phyloP scores from a whole-genome alignment of 352 stramenopile genomes.

The Pythium dissimile region DNA sequence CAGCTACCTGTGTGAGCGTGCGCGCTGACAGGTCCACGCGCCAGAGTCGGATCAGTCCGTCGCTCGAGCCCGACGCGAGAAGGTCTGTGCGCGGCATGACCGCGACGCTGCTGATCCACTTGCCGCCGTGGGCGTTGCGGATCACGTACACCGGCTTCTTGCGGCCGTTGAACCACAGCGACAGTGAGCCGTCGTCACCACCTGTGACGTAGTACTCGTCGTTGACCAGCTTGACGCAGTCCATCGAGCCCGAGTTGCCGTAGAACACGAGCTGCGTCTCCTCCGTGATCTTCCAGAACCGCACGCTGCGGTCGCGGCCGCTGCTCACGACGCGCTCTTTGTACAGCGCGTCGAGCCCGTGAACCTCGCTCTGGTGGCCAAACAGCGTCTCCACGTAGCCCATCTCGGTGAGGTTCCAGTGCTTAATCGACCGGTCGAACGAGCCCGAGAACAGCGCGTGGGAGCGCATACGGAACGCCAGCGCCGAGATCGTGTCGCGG shows the following conservation, averaged over 20 bases:
- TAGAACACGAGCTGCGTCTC: slow-evolving; percentile 95
- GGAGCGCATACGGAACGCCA: slow-evolving; percentile 87
- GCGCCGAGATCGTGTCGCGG: slow-evolving; percentile 82
- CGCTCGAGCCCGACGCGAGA: slow-evolving; percentile 86
- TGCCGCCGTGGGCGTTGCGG: slow-evolving; percentile 82
- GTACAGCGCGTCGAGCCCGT: slow-evolving; percentile 87
- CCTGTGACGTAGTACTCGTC: slow-evolving; percentile 93
- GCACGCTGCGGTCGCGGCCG: slow-evolving; percentile 89
- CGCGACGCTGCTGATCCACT: slow-evolving; percentile 89
- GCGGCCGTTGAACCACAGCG: slow-evolving; percentile 91
- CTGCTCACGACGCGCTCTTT: slow-evolving; percentile 90
- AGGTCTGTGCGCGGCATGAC: slow-evolving; percentile 90
- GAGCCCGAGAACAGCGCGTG: slow-evolving; percentile 92
- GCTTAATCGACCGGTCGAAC: slow-evolving; percentile 91
- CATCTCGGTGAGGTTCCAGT: slow-evolving; percentile 96
- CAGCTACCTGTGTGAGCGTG: slow-evolving; percentile 57
- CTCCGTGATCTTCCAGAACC: slow-evolving; percentile 95
- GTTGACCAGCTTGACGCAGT: slow-evolving; percentile 90
- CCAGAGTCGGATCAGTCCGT: slow-evolving; percentile 92
- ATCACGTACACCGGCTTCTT: slow-evolving; percentile 91
- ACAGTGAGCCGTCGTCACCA: slow-evolving; percentile 87
- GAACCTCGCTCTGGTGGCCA: slow-evolving; percentile 89
- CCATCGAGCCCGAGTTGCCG: slow-evolving; percentile 87
- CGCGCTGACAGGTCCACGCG: slow-evolving; percentile 72
- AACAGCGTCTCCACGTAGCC: slow-evolving; percentile 95